A percentile compares a stretch with the other conserved stretches of the same genome.
phyloP scores from a whole-genome alignment of 2,329 filamentous ascomycete genomes.

The Nigrospora oryzae region DNA sequence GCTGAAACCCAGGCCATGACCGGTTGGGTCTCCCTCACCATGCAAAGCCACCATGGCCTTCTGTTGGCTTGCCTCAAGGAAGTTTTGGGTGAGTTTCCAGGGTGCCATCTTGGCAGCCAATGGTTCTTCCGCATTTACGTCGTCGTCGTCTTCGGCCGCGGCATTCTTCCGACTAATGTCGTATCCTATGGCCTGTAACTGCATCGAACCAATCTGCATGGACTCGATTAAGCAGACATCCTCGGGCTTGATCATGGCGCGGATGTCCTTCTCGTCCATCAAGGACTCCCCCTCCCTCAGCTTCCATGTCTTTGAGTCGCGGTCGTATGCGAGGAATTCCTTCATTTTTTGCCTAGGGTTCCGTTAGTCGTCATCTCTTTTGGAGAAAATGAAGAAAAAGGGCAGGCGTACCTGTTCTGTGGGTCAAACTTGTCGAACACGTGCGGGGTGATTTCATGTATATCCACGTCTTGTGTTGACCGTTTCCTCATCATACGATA shows the following conservation, averaged over 20 bases:
- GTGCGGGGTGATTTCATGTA: conserved; percentile 84
- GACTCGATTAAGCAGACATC: conserved; percentile 91
- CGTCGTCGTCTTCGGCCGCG: conserved; percentile 53
- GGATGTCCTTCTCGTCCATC: conserved; percentile 73
- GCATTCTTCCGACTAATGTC: conserved; percentile 50
- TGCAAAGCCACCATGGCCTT: conserved; percentile 97
- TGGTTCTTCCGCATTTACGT: conserved; percentile 53
- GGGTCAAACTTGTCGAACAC: conserved; percentile 90
- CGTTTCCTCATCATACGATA: conserved; percentile 81
- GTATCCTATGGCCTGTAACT: conserved; percentile 85
- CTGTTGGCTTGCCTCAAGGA: conserved; percentile 83
- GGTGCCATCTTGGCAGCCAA: conserved; percentile 85
- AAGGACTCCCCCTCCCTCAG: conserved; percentile 64
- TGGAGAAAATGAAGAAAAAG: neutral
- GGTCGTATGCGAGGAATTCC: conserved; percentile 88
- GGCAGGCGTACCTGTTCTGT: conserved; percentile 50
- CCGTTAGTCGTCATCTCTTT: neutral
- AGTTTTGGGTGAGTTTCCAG: conserved; percentile 95
- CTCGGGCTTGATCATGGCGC: conserved; percentile 87
- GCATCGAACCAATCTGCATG: conserved; percentile 91
- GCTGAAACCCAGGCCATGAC: conserved; percentile 87
- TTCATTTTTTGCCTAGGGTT: conserved; percentile 78
- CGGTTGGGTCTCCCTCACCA: conserved; percentile 89
- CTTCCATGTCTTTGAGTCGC: conserved; percentile 81
- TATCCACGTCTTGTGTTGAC: conserved; percentile 57